Conservation (phyloP, 108 stramenopile species). For the Aurantiochytrium sp. region DNA sequence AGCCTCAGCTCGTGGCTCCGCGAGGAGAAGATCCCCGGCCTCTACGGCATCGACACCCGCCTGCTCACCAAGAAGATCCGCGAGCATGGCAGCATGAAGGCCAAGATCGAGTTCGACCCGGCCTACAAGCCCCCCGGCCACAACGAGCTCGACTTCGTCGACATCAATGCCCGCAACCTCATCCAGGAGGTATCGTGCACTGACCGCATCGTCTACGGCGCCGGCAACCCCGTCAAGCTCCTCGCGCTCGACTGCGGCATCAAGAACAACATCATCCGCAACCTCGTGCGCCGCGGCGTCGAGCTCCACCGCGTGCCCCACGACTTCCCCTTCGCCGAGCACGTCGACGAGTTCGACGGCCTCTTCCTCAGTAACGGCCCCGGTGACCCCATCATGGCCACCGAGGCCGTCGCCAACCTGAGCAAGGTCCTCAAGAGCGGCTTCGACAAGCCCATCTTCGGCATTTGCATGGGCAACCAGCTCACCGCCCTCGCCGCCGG, state of each 20-base stretch:
- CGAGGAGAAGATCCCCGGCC: slow-evolving; percentile 85
- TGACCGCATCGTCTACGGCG: slow-evolving; percentile 73
- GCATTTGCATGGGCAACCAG: slow-evolving; percentile 98
- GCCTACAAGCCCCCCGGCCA: neutral
- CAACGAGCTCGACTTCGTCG: slow-evolving; percentile 61
- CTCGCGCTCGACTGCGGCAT: slow-evolving; percentile 95
- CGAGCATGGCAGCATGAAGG: slow-evolving; percentile 66
- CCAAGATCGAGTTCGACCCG: slow-evolving; percentile 75
- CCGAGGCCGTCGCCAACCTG: slow-evolving; percentile 65
- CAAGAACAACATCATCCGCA: slow-evolving; percentile 97
- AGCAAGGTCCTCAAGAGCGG: slow-evolving; percentile 54
- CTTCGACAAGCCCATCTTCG: slow-evolving; percentile 85
- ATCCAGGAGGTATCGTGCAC: slow-evolving; percentile 85
- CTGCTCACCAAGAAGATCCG: slow-evolving; percentile 94
- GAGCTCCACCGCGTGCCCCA: slow-evolving; percentile 91
- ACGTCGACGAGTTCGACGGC: slow-evolving; percentile 83
- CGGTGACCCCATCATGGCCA: slow-evolving; percentile 88
- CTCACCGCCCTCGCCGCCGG: slow-evolving; percentile 89
- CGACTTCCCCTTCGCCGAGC: slow-evolving; percentile 78
- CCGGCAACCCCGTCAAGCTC: slow-evolving; percentile 80
- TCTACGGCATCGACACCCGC: slow-evolving; percentile 87
- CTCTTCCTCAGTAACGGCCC: slow-evolving; percentile 95
- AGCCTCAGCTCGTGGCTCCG: slow-evolving; percentile 91
- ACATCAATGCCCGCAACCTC: slow-evolving; percentile 78
- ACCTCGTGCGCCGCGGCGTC: slow-evolving; percentile 76